These are phyloP conservation scores for Castanea mollissima DNA, from an alignment of 306 rosid species.

Conservation along the genomic window DNA sequence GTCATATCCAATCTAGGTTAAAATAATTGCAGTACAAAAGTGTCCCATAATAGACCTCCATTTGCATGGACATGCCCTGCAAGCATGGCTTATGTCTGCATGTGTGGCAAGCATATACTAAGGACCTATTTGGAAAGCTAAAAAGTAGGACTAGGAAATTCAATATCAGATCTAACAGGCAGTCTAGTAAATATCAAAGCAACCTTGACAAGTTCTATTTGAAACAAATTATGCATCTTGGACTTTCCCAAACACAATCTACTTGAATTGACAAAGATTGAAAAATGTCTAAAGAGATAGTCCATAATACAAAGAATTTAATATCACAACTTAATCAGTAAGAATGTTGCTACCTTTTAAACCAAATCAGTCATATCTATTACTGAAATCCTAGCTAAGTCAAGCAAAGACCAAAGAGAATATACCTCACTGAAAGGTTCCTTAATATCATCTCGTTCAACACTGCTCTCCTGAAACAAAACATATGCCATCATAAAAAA, in stretches of 20 bases:
- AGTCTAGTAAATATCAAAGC: neutral
- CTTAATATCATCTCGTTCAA: conserved; percentile 78
- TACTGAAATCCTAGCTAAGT: neutral
- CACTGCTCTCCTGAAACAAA: conserved; percentile 85
- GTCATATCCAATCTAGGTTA: neutral
- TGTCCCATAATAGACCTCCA: neutral
- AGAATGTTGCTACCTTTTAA: neutral
- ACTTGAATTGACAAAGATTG: neutral
- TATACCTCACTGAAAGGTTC: conserved; percentile 98
- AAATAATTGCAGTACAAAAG: neutral
- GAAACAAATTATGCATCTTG: neutral
- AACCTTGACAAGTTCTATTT: neutral
- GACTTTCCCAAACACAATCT: neutral
- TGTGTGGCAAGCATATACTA: neutral
- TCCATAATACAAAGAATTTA: neutral
- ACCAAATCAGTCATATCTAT: neutral
- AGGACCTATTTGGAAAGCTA: neutral
- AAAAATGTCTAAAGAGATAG: neutral
- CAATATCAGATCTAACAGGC: neutral
- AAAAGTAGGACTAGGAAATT: neutral
- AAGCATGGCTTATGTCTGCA: neutral
- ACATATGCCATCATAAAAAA: conserved; percentile 15
- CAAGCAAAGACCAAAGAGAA: neutral
- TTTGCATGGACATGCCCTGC: neutral
- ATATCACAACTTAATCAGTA: neutral